These are phyloP conservation scores for Yamadazyma olivae DNA, from an alignment of 805 yeast genomes.

Conservation along the genomic window DNA sequence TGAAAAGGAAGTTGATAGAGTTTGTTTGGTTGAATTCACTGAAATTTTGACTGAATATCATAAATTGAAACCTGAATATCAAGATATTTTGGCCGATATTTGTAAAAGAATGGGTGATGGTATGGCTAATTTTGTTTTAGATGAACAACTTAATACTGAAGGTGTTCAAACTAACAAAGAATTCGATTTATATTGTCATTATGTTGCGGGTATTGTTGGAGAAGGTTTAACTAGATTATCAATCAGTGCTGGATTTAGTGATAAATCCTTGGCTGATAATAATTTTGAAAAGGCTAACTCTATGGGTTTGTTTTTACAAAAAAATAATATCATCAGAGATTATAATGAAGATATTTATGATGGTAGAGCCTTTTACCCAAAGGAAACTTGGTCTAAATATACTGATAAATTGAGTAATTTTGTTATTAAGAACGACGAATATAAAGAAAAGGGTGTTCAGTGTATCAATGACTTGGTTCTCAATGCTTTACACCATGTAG, in stretches of 20 bases:
- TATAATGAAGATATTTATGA: conserved; percentile 88
- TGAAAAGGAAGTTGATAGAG: conserved; percentile 77
- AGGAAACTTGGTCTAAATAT: conserved; percentile 86
- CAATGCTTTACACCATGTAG: conserved; percentile 74
- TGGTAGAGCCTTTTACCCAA: conserved; percentile 95
- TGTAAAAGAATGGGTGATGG: conserved; percentile 92
- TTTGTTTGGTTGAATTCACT: conserved; percentile 78
- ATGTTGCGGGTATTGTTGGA: conserved; percentile 97
- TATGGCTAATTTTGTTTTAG: conserved; percentile 89
- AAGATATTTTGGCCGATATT: conserved; percentile 73
- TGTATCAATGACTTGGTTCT: conserved; percentile 82
- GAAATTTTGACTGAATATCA: conserved; percentile 68
- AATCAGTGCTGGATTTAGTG: conserved; percentile 71
- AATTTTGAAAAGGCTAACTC: conserved; percentile 64
- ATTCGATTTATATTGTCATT: conserved; percentile 89
- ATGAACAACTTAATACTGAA: conserved; percentile 71
- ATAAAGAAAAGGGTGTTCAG: conserved; percentile 57
- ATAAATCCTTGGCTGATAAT: conserved; percentile 43
- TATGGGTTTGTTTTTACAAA: conserved; percentile 95
- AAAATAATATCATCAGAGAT: conserved; percentile 94
- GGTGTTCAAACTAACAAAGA: conserved; percentile 80
- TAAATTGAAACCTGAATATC: conserved; percentile 69
- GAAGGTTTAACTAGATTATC: conserved; percentile 88
- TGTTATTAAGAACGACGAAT: conserved; percentile 29
- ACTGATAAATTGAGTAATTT: conserved; percentile 63